Evolutionary conservation across 1,139 yeast genomes (phyloP), one percentile per base, ranked within the genome.

Genomic region (Barnettozyma hawaiiensis): DNA sequence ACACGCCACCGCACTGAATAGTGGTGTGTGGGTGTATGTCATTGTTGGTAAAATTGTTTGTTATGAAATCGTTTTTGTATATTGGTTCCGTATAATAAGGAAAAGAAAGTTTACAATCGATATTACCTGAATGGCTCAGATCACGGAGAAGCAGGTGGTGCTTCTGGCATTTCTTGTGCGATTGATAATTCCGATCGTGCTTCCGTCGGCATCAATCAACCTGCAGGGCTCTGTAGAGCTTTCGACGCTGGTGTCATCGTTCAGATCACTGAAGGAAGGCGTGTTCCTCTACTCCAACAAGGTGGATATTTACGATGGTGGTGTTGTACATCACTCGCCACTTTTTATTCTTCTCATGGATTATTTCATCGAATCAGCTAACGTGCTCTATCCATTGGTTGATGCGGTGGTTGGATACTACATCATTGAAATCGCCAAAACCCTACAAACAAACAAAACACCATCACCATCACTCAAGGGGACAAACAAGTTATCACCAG

Each of bases 261-360:
- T 71, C 61, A 72, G 68, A 45, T 65, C 76, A n/a, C 54, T 94
- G 39, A 69, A 76, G 56, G 98, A 92, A 61, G 96, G 97, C 9
- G 70, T 87, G 37, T 89, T 76, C 58, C 75, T 85, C 48, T 64
- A 77, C 44, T 62, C 70, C n/a, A 74, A 79, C 49, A 71, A 72
- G 12, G 69, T 83, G 39, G 73, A 81, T 46, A 78, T 90, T 6
- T 90, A 89, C 56, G 78, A 78, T 47, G 95, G 96, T 16, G 95
- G 96, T 2, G 81, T 86, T 24, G 86, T 84, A 38, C 94, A 89
- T 60, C 95, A 87, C 57, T 74, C 95, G 5, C 96, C 96, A 1
- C 59, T 90, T 27, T 51, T 77, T 10, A 67, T 83, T 49, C 67
- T 70, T 24, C 47, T 69, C 3, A 48, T 78, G 35, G 50, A 50